Evolutionary conservation across 2,329 filamentous ascomycete species (phyloP).

Genomic region (Pseudomassariella vexata): DNA sequence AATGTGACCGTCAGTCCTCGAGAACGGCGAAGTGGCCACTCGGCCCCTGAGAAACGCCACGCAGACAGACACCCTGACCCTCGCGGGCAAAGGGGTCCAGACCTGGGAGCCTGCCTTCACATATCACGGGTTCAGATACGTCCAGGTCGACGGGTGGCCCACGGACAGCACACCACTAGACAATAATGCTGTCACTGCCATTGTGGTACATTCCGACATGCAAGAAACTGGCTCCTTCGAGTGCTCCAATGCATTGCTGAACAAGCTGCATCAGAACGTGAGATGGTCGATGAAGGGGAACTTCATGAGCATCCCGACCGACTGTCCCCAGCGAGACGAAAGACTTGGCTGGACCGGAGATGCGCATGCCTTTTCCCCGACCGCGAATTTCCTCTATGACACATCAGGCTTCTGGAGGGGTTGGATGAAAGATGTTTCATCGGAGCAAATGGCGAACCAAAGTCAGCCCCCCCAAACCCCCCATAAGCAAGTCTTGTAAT

Average conservation of each 20-base stretch:
- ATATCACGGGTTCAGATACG: slow-evolving; percentile 42
- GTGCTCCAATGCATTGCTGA: slow-evolving; percentile 44
- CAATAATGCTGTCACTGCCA: slow-evolving; percentile 4
- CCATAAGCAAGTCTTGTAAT: no score
- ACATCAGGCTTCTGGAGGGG: slow-evolving; percentile 29
- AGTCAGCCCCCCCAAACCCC: no score
- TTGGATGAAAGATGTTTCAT: slow-evolving; percentile 26
- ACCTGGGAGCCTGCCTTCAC: slow-evolving; percentile 36
- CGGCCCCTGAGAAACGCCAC: slow-evolving; percentile 5
- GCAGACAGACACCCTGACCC: neutral
- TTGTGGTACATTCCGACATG: slow-evolving; percentile 15
- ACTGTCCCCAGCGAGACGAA: slow-evolving; percentile 39
- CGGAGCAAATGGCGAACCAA: slow-evolving; percentile 6
- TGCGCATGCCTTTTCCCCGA: slow-evolving; percentile 33
- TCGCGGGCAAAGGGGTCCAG: slow-evolving; percentile 1
- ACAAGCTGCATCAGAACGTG: slow-evolving; percentile 46
- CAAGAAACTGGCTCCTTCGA: slow-evolving; percentile 19
- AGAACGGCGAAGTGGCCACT: slow-evolving; percentile 32
- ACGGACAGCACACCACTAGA: slow-evolving; percentile 3
- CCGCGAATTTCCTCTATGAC: slow-evolving; percentile 35
- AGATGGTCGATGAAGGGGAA: slow-evolving; percentile 51
- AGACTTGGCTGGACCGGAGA: slow-evolving; percentile 41
- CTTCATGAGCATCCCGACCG: slow-evolving; percentile 48
- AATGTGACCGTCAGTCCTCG: no score
- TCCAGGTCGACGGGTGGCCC: slow-evolving; percentile 32